phyloP scores from a whole-genome alignment of 2,329 filamentous ascomycete genomes.

The Fusarium tupiense region DNA sequence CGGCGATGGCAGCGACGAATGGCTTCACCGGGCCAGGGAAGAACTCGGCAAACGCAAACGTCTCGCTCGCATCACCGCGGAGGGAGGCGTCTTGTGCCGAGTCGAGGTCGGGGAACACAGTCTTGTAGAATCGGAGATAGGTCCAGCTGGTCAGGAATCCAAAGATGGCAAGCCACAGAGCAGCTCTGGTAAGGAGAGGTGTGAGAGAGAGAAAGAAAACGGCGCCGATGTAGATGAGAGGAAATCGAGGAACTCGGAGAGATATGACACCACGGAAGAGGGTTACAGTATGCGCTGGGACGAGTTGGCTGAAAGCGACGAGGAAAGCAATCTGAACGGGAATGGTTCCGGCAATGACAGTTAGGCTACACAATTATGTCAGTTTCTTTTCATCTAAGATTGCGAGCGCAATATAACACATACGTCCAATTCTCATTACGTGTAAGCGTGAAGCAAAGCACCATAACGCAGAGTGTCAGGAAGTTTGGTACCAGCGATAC shows the following conservation, averaged over 20 bases:
- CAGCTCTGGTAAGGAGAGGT: slow-evolving; percentile 72
- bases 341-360: slow-evolving; percentile 87
- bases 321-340: slow-evolving; percentile 93
- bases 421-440: slow-evolving; percentile 75
- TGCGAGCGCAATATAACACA: slow-evolving; percentile 46
- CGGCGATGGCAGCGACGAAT: slow-evolving; percentile 76
- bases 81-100: slow-evolving; percentile 69
- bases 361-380: slow-evolving; percentile 63
- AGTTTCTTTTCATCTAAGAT: background rate
- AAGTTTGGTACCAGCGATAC: slow-evolving; percentile 83
- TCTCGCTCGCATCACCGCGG: slow-evolving; percentile 93
- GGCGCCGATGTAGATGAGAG: slow-evolving; percentile 77
- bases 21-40: slow-evolving; percentile 89
- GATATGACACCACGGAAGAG: slow-evolving; percentile 90
- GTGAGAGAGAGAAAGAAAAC: slow-evolving; percentile 72
- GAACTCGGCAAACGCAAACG: slow-evolving; percentile 95
- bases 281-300: slow-evolving; percentile 96
- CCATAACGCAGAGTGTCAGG: slow-evolving; percentile 76
- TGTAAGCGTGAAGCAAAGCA: slow-evolving; percentile 77
- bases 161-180: slow-evolving; percentile 80
- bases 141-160: slow-evolving; percentile 92
- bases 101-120: slow-evolving; percentile 74
- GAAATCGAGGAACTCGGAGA: slow-evolving; percentile 80
- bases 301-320: slow-evolving; percentile 96
- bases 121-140: slow-evolving; percentile 95